Percentiles rank a stretch among this genome's conserved stretches.
phyloP scores from a whole-genome alignment of 2,329 filamentous ascomycete genomes.

The Geoglossum cookeanum region DNA sequence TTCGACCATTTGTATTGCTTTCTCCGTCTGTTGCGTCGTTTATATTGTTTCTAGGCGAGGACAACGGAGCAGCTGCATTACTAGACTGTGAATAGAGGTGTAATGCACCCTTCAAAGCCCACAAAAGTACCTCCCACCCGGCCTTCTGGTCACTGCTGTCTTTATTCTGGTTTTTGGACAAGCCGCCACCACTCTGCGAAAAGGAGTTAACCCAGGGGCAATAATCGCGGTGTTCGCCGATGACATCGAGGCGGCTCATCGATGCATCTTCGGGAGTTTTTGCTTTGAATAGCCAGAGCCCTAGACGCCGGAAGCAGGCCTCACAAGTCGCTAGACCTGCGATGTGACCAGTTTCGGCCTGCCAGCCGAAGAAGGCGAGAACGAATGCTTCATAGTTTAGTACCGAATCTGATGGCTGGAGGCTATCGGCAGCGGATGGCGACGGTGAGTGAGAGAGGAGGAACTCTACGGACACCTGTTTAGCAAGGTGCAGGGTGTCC shows the following conservation, averaged over 20 bases:
- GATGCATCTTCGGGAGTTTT: conserved; percentile 35
- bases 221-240: conserved; percentile 61
- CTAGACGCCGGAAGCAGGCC: conserved; percentile 72
- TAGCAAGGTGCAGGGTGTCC: conserved; percentile 16
- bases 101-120: conserved; percentile 36
- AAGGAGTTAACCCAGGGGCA: conserved; percentile 57
- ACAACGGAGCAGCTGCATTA: too few species aligned
- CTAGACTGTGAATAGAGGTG: conserved; percentile 24
- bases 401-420: background rate
- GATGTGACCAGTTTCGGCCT: conserved; percentile 37
- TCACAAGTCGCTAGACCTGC: conserved; percentile 62
- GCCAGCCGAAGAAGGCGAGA: conserved; percentile 59
- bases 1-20: conserved; percentile 6
- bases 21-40: background rate
- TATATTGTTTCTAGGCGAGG: background rate
- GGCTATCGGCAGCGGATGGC: conserved; percentile 8
- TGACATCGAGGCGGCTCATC: conserved; percentile 48
- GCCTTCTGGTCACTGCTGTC: conserved; percentile 11
- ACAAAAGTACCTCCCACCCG: conserved; percentile 27
- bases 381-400: conserved; percentile 44
- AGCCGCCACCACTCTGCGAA: conserved; percentile 32
- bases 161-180: background rate
- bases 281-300: conserved; percentile 83
- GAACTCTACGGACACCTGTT: conserved; percentile 15
- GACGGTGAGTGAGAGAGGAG: conserved; percentile 8